Evolutionary conservation across 306 rosid genomes (phyloP), one percentile per base, ranked within the genome.

Genomic region (Vigna trinervia): DNA sequence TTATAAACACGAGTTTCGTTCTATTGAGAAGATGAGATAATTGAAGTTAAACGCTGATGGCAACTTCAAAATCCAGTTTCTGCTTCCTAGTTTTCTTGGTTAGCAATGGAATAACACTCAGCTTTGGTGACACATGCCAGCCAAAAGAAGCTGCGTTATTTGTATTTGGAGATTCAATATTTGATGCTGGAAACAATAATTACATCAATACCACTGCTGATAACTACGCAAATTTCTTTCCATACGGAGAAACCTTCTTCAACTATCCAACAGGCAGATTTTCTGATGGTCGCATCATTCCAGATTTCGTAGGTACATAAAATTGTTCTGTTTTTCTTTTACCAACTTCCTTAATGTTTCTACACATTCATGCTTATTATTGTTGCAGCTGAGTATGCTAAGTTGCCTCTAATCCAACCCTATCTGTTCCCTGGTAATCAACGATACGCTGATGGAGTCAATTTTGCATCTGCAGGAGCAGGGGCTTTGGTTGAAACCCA

Each of bases 381-480:
- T 28, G 6, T 68, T 85, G 78, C 87, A 91, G 92, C 91, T 69
- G 87, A 89, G 74, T 89, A 78, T 82, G 92, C 88, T 30, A 59
- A 80, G 20, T 52, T 89, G 72, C 90, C 89, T 4, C 41, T 83
- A 20, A 78, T 88, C 22, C 86, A 76, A 34, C 80, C 92, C 3
- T 88, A 85, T 69, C 81, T 90, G 15, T 76, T 86, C 60, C 91
- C 88, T 6, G 82, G 84, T 56, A 11, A 59, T 67, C 64, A 71
- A 22, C 28, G 3, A 2, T 89, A 83, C 51, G 52, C 66, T 0
- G 45, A 78, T 56, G 97, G 97, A 5, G 78, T 78, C 36, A 92
- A 92, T 84, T 88, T 92, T 79, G 93, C 97, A 28, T 89, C 95
- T 34, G 88, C 64, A 9, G 94, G 91, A 48, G 93, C 89, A 56